phyloP scores from a whole-genome alignment of 2,329 filamentous ascomycete genomes.

The Paecilomyces niveus region DNA sequence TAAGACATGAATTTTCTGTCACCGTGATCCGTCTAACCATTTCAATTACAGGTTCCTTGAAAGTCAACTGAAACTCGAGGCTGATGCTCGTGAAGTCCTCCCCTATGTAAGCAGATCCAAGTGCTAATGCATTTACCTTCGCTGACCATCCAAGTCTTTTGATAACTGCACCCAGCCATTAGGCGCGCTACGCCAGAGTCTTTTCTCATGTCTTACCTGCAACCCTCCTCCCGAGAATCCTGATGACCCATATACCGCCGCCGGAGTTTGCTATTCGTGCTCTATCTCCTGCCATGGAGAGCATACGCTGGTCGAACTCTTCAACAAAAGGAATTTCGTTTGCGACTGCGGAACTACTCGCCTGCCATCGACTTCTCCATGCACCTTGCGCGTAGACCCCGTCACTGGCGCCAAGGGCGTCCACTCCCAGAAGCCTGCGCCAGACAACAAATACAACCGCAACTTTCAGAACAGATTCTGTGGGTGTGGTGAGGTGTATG shows the following conservation, averaged over 20 bases:
- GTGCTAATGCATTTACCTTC: neutral
- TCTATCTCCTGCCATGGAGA: conserved; percentile 96
- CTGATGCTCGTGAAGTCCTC: conserved; percentile 87
- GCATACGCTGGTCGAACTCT: conserved; percentile 89
- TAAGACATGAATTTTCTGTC: neutral
- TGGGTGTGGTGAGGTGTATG: conserved; percentile 79
- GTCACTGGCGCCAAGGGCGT: conserved; percentile 72
- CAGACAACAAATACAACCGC: conserved; percentile 83
- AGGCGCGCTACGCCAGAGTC: conserved; percentile 74
- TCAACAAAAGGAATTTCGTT: conserved; percentile 89
- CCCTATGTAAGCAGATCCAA: conserved; percentile 62
- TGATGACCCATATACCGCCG: conserved; percentile 59
- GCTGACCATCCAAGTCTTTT: conserved; percentile 60
- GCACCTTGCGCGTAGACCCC: conserved; percentile 65
- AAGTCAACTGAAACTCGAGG: conserved; percentile 82
- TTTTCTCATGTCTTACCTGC: conserved; percentile 92
- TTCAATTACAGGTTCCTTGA: conserved; percentile 64
- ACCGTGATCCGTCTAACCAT: neutral
- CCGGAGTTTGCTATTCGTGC: conserved; percentile 92
- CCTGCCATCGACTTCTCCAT: conserved; percentile 62
- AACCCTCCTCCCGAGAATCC: conserved; percentile 65
- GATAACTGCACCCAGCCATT: conserved; percentile 88
- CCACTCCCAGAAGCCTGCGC: conserved; percentile 62
- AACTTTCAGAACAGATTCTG: conserved; percentile 94
- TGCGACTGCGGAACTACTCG: conserved; percentile 93